Evolutionary conservation across 805 yeast genomes (phyloP), one percentile per base, ranked within the genome.

Genomic region (Yamadazyma nakazawae): DNA sequence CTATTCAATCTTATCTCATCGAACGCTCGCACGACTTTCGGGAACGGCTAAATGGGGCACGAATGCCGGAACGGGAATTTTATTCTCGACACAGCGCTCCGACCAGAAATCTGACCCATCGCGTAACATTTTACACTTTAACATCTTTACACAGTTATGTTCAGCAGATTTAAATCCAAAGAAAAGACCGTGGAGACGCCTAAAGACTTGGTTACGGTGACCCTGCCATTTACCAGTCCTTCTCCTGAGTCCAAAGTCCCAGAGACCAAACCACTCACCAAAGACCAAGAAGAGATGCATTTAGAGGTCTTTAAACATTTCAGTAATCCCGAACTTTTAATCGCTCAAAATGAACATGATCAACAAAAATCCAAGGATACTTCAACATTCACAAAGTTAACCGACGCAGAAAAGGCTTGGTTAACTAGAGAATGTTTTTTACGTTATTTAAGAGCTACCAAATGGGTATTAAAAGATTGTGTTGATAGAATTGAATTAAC

Each of bases 361-460:
- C 69, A 70, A 39, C 76, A 76, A 43, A 62, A 67, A 28, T 64
- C 64, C 18, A 61, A 63, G 1, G 63, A 63, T n/a, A 63, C 64
- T 42, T 61, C 60, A 40, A 54, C 54, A 39, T 56, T 55, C 8
- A 46, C 46, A 2, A 9, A 5, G 10, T 49, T 68, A 26, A 58
- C 63, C 5, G 59, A 52, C 5, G 62, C 70, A 38, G 99, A 94
- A 64, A 85, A 82, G 63, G 84, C 96, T 0, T 94, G 99, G 99
- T 72, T 94, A 46, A 87, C 97, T 1, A 78, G 85, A 57, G 99
- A 94, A 63, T 94, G 99, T 62, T 74, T 94, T 48, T 66, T 89
- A 58, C 79, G 99, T 62, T 94, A 94, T 63, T 70, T 92, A 46
- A 78, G 97, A 46, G 99, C 99, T 19, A 86, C 97, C 19, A 92